Conservation (phyloP, 202 grass and related monocot species). For the Carex sylvatica region DNA sequence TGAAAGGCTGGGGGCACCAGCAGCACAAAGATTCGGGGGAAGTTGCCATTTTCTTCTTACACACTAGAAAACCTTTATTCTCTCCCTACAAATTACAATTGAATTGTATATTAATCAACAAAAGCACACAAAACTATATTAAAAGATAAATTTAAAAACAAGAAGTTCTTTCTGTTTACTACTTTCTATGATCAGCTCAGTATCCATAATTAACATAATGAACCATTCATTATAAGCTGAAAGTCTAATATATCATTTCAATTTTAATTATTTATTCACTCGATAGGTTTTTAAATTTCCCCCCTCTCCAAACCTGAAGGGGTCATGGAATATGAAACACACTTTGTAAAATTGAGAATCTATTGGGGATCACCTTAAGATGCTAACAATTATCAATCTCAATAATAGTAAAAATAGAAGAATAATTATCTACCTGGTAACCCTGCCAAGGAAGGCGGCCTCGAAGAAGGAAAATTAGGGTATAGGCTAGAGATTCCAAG, state of each 20-base stretch:
- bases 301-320: too few relatives aligned
- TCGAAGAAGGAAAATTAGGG: conserved; percentile 94
- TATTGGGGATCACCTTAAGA: conserved; percentile 27
- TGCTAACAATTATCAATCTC: conserved; percentile 5
- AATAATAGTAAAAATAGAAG: neutral
- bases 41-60: conserved; percentile 95
- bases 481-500: conserved; percentile 93
- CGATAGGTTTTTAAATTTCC: neutral
- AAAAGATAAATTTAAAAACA: neutral
- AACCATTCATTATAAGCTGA: neutral
- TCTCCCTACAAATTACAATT: conserved; percentile 60
- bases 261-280: neutral
- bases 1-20: conserved; percentile 83
- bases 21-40: conserved; percentile 80
- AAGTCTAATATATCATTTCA: neutral
- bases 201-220: neutral
- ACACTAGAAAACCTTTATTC: conserved; percentile 95
- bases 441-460: conserved; percentile 96
- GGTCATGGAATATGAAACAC: neutral
- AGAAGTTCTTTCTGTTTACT: neutral
- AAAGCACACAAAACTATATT: neutral
- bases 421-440: conserved; percentile 51
- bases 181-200: neutral
- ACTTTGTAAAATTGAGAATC: neutral
- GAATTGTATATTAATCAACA: conserved; percentile 1